These are phyloP conservation scores for Umbelopsis isabellina DNA, from an alignment of 192 early-diverging fungal species.

Conservation along the genomic window DNA sequence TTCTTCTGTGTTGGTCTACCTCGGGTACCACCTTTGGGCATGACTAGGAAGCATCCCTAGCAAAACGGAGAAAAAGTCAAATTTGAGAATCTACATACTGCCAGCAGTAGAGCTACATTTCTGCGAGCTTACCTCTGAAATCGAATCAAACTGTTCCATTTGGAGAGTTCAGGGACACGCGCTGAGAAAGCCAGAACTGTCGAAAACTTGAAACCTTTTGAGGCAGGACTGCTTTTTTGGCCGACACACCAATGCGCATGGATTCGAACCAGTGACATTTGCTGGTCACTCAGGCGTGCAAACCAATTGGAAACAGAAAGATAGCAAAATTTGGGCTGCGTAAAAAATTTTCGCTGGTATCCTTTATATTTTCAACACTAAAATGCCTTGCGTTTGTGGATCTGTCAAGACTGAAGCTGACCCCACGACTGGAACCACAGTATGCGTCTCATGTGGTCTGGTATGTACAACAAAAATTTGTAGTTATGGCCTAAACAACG, in stretches of 20 bases:
- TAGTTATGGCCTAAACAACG: background rate
- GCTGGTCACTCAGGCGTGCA: background rate
- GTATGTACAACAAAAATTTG: slow-evolving; percentile 6
- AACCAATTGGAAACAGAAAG: background rate
- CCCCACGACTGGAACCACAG: slow-evolving; percentile 24
- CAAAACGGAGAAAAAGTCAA: background rate
- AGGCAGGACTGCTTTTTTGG: no score
- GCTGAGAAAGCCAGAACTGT: no score
- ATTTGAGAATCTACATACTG: background rate
- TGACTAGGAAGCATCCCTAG: slow-evolving; percentile 49
- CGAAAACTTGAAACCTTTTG: no score
- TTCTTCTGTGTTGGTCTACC: slow-evolving; percentile 3
- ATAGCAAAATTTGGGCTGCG: background rate
- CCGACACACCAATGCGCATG: no score
- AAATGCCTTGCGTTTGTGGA: slow-evolving; percentile 28
- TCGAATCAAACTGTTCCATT: slow-evolving; percentile 50
- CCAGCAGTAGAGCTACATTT: background rate
- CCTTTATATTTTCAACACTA: background rate
- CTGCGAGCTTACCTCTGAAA: slow-evolving; percentile 41
- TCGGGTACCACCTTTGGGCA: slow-evolving; percentile 24
- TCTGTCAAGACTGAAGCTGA: slow-evolving; percentile 30
- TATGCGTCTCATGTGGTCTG: slow-evolving; percentile 30
- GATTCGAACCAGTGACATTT: no score
- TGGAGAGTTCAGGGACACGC: no score
- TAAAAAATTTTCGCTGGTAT: slow-evolving; percentile 6